Evolutionary conservation across 192 early-diverging fungal genomes (phyloP).

Genomic region (Rhizoclosmatium globosum): DNA sequence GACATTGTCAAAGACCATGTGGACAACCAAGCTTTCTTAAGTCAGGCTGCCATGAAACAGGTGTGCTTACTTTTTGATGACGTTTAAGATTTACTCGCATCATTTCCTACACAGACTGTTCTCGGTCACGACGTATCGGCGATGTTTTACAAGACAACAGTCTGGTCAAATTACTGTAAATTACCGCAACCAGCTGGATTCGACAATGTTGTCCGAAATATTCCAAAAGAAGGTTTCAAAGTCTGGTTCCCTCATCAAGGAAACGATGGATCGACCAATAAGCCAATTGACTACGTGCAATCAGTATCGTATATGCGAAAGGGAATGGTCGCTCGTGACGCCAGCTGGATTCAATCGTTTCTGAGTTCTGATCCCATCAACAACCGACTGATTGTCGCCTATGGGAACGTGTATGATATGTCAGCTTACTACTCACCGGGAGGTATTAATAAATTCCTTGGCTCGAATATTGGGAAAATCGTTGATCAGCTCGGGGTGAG

Average conservation of each 20-base stretch:
- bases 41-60: constrained; percentile 25
- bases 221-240: constrained; percentile 35
- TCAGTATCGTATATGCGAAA: constrained; percentile 22
- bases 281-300: constrained; percentile 31
- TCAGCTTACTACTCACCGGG: constrained; percentile 26
- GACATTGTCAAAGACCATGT: constrained; percentile 34
- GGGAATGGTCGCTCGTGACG: constrained; percentile 39
- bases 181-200: constrained; percentile 37
- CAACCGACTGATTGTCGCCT: constrained; percentile 43
- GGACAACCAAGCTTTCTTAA: constrained; percentile 20
- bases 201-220: constrained; percentile 41
- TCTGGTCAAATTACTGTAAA: constrained; percentile 44
- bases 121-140: constrained; percentile 50
- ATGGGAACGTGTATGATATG: constrained; percentile 55
- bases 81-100: background rate
- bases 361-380: constrained; percentile 27
- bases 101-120: constrained; percentile 17
- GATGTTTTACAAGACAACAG: constrained; percentile 45
- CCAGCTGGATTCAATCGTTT: constrained; percentile 11
- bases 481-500: constrained; percentile 6
- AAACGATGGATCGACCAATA: constrained; percentile 25
- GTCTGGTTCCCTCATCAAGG: constrained; percentile 35
- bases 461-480: constrained; percentile 27
- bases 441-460: constrained; percentile 20
- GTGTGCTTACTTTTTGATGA: background rate